Base-by-base conservation (phyloP, 1,284 basidiomycete species). In the Macrocystidia cucumis region DNA sequence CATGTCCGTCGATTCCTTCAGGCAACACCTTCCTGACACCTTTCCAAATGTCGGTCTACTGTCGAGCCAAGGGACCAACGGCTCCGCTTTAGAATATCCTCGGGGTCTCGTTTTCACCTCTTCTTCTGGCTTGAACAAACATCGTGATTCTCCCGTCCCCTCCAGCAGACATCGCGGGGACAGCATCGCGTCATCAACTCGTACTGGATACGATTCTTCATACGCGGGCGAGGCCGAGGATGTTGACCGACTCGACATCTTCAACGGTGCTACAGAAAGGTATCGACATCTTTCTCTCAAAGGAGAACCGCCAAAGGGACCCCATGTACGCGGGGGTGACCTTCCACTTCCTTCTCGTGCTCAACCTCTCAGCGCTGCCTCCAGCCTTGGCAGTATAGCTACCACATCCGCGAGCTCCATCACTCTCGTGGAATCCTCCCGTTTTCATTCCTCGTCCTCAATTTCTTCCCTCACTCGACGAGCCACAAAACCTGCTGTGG, bases 1-100 rank as follows among this genome's bases (percentile, higher is more conserved):
- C 16, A 56, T 81, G 41, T 86, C 83, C 16, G 79, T 77, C 40
- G 83, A 86, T 54, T 86, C 83, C 6, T 79, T 85, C 53, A 67
- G 72, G 32, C 60, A 58, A 29, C 61, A 67, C 48, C 63, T 59
- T 41, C 67, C 60, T 39, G 61, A 65, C 32, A 40, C 44, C 25
- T 42, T 55, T 25, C 44, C 60, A 32, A 48, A 55, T 40, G 42
- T 54, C 19, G 40, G 49, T 19, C 54, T 63, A 23, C 62, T 65
- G 5, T 54, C 63, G 14, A 59, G 54, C 44, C 52, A 60, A 44
- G 52, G 49, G 35, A 52, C 51, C 42, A 53, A 56, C 9, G 51
- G 50, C 17, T 51, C 57, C 16, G 46, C 51, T 5, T 38, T 54
- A 13, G 58, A 57, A 31, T 44, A 54, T 5, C 55, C 59, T 20